Evolutionary conservation across 192 early-diverging fungal genomes (phyloP), one percentile per base, ranked within the genome.

Genomic region (Lobosporangium transversale): DNA sequence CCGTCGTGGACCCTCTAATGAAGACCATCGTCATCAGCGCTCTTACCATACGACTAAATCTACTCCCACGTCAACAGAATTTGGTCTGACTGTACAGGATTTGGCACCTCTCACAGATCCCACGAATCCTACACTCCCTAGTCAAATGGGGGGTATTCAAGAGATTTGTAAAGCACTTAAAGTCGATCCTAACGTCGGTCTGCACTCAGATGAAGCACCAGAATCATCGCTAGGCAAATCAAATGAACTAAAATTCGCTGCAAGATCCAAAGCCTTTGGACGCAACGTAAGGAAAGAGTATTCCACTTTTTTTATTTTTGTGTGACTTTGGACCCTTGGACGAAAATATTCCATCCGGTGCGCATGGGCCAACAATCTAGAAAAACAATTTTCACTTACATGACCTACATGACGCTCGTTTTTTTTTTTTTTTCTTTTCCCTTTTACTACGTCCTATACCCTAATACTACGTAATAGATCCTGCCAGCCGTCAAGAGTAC

Each of bases 31-130:
- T n/a, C n/a, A n/a, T n/a, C n/a, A n/a, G n/a, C n/a, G n/a, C n/a
- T n/a, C n/a, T n/a, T n/a, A n/a, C n/a, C n/a, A n/a, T n/a, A n/a
- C n/a, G n/a, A n/a, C n/a, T n/a, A n/a, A n/a, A n/a, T n/a, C n/a
- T n/a, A n/a, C n/a, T n/a, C n/a, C n/a, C n/a, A n/a, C n/a, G n/a
- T n/a, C n/a, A n/a, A n/a, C n/a, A n/a, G n/a, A n/a, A n/a, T 90
- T 87, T 75, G 62, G 79, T 35, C 78, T 89, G 42, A 66, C 80
- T 0, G 69, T 85, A 14, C 68, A 81, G 31, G 82, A 87, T 57
- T 76, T 93, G 53, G 73, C 81, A 4, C 68, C 80, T 6, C 65
- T 93, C 57, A 80, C 91, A 24, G 92, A 93, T 57, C 85, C 89
- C 23, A 92, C 90, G 78, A 82, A 89, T 76, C 81, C 82, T 30